phyloP scores from a whole-genome alignment of 2,329 filamentous ascomycete genomes.

The Davidsoniella eucalypti region DNA sequence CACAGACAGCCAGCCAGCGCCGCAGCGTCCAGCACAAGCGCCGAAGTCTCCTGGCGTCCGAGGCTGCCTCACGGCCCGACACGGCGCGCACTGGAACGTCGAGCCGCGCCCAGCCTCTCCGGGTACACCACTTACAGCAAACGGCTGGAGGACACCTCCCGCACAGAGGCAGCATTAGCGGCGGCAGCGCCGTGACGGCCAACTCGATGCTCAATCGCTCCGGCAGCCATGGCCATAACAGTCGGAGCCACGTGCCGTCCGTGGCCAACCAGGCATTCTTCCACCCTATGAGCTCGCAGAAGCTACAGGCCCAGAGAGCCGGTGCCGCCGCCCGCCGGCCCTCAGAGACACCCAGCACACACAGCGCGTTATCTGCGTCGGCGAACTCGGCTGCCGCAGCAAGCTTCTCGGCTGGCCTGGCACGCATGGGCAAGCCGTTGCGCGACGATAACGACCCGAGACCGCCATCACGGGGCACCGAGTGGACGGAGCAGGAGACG shows the following conservation, averaged over 20 bases:
- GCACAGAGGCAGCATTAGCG: slow-evolving; percentile 11
- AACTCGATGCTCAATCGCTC: slow-evolving; percentile 5
- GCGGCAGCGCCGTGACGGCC: slow-evolving; percentile 5
- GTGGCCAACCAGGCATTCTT: slow-evolving; percentile 86
- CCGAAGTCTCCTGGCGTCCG: slow-evolving; percentile 25
- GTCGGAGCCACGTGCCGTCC: slow-evolving; percentile 73
- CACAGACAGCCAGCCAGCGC: slow-evolving; percentile 5
- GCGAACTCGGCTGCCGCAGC: slow-evolving; percentile 3
- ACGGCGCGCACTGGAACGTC: slow-evolving; percentile 35
- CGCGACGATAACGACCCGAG: slow-evolving; percentile 34
- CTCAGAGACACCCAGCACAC: slow-evolving; percentile 7
- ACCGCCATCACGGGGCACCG: slow-evolving; percentile 62
- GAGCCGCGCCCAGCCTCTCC: slow-evolving; percentile 37
- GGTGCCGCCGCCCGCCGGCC: slow-evolving; percentile 5
- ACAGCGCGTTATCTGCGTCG: slow-evolving; percentile 3
- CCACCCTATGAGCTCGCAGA: slow-evolving; percentile 89
- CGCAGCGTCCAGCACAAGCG: slow-evolving; percentile 20
- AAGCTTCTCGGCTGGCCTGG: slow-evolving; percentile 9
- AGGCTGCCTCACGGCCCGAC: slow-evolving; percentile 33
- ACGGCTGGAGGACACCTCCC: slow-evolving; percentile 24
- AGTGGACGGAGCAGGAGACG: slow-evolving; percentile 59
- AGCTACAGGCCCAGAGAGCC: slow-evolving; percentile 72
- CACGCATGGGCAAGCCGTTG: slow-evolving; percentile 17
- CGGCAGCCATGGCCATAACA: slow-evolving; percentile 22
- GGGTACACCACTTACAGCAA: slow-evolving; percentile 33